These are phyloP conservation scores for Wickerhamomyces sydowiorum DNA, from an alignment of 805 yeast genomes.

Conservation along the genomic window DNA sequence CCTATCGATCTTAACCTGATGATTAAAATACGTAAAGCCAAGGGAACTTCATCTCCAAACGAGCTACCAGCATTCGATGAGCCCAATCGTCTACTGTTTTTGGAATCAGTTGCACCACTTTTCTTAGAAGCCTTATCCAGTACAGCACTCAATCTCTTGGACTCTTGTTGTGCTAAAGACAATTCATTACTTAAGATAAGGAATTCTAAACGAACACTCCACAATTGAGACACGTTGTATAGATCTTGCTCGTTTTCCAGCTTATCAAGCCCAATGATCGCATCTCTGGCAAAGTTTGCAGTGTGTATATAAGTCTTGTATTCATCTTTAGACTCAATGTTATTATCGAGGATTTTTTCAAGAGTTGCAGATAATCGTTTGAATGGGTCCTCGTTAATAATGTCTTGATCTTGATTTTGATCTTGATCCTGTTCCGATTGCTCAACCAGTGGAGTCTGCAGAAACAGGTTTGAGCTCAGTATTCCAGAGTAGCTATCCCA, in stretches of 20 bases:
- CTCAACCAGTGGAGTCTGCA: conserved; percentile 2
- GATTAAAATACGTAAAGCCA: conserved; percentile 15
- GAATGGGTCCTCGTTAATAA: not conserved
- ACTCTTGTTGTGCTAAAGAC: conserved; percentile 21
- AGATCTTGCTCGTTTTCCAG: not conserved
- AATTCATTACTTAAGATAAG: conserved; percentile 18
- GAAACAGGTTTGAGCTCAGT: conserved; percentile 1
- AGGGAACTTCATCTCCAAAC: conserved; percentile 16
- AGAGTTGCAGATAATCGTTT: not conserved
- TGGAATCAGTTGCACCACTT: not conserved
- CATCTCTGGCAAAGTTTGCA: conserved; percentile 1
- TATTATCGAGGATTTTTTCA: not conserved
- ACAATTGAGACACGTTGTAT: conserved; percentile 6
- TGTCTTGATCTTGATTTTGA: not conserved
- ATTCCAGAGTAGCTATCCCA: not conserved
- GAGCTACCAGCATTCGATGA: not conserved
- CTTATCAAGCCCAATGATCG: not conserved
- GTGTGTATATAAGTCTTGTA: not conserved
- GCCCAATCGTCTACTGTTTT: not conserved
- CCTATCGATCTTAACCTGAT: conserved; percentile 20
- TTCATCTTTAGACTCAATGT: not conserved
- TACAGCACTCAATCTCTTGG: conserved; percentile 15
- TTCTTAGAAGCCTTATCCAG: conserved; percentile 4
- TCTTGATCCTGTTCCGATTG: not conserved
- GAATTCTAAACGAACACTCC: conserved; percentile 20